These are phyloP conservation scores for Toxoplasma gondii DNA, from an alignment of 169 alveolate species.

Conservation along the genomic window DNA sequence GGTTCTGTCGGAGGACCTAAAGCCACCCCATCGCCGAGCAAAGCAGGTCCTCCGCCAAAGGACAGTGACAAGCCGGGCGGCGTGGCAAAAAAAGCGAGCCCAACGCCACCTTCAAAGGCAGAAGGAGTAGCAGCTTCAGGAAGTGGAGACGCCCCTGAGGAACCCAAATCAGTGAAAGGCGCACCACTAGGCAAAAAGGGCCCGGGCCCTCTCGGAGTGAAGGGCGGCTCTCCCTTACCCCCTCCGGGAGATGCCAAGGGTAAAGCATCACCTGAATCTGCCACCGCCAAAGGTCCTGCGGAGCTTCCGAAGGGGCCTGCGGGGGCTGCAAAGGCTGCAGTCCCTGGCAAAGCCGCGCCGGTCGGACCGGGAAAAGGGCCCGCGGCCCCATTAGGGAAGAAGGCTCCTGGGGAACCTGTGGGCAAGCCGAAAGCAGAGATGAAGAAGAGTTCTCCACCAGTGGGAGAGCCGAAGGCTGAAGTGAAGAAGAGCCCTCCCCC, in stretches of 20 bases:
- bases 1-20: not conserved
- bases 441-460: not conserved
- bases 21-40: not conserved
- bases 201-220: not conserved
- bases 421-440: not conserved
- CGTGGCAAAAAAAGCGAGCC: not conserved
- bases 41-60: not conserved
- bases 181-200: not conserved
- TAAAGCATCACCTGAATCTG: not conserved
- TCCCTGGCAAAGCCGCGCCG: too few species aligned
- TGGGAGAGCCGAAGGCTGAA: too few species aligned
- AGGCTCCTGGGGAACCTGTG: not conserved
- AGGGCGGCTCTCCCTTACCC: not conserved
- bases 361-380: too few species aligned
- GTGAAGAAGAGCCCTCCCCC: too few species aligned
- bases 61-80: not conserved
- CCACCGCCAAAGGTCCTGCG: not conserved
- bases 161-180: not conserved
- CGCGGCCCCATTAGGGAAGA: too few species aligned
- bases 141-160: not conserved
- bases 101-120: not conserved
- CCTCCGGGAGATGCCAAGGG: not conserved
- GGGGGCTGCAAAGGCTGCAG: too few species aligned
- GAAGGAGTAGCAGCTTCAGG: not conserved
- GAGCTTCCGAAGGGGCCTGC: not conserved